These are phyloP conservation scores for Candolleomyces aberdarensis DNA, from an alignment of 768 basidiomycete species.

Conservation along the genomic window DNA sequence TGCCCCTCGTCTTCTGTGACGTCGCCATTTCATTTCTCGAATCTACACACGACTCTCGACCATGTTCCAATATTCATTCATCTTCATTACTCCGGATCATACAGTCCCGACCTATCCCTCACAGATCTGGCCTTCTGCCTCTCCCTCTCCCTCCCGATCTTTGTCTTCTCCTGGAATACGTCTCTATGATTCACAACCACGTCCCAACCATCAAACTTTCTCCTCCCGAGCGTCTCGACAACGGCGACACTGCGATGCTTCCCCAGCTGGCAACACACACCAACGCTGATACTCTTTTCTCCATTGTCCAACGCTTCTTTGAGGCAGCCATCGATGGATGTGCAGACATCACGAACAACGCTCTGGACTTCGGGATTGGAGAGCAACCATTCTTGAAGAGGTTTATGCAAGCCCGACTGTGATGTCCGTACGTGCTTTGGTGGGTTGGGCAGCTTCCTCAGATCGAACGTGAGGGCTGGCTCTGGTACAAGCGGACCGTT, in stretches of 20 bases:
- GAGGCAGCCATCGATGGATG: not conserved
- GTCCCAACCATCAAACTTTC: constrained; percentile 17
- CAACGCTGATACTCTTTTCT: not conserved
- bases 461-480: constrained; percentile 21
- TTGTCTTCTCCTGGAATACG: constrained; percentile 16
- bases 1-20: too few relatives aligned
- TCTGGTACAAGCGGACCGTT: constrained; percentile 18
- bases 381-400: constrained; percentile 20
- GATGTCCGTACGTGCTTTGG: constrained; percentile 21
- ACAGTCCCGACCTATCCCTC: not conserved
- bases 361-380: constrained; percentile 14
- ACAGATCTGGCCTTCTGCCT: not conserved
- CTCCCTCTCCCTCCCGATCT: not conserved
- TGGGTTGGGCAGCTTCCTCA: constrained; percentile 24
- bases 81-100: not conserved
- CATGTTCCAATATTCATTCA: too few relatives aligned
- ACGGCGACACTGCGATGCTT: constrained; percentile 25
- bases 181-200: constrained; percentile 19
- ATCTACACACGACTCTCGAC: too few relatives aligned
- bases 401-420: constrained; percentile 21
- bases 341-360: not conserved
- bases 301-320: not conserved
- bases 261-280: constrained; percentile 23
- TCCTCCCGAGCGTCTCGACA: constrained; percentile 21
- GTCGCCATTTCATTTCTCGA: too few relatives aligned